phyloP scores from a whole-genome alignment of 768 basidiomycete genomes.

The Leccinum incarnatum region DNA sequence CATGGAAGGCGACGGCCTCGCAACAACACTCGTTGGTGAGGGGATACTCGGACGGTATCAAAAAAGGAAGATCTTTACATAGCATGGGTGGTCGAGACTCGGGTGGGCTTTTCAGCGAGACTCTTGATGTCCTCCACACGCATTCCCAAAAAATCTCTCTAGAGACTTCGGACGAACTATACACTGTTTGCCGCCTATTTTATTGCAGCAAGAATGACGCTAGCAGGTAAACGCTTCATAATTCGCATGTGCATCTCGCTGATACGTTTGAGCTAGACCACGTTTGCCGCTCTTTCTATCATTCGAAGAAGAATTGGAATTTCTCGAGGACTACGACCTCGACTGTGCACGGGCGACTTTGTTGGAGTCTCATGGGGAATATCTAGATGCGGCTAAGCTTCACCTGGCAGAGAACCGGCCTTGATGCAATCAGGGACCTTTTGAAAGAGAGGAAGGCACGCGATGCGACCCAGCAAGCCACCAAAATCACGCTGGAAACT shows the following conservation, averaged over 20 bases:
- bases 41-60: conserved; percentile 38
- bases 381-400: conserved; percentile 50
- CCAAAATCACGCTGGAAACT: conserved; percentile 38
- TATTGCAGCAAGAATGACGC: conserved; percentile 37
- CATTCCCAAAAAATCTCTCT: conserved; percentile 33
- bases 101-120: conserved; percentile 49
- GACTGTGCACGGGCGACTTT: conserved; percentile 47
- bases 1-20: conserved; percentile 8
- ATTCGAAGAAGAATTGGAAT: conserved; percentile 53
- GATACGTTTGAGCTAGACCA: conserved; percentile 34
- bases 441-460: conserved; percentile 32
- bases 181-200: conserved; percentile 42
- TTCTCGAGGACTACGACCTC: conserved; percentile 52
- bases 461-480: conserved; percentile 34
- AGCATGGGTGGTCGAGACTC: too few species aligned
- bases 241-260: neutral
- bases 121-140: conserved; percentile 42
- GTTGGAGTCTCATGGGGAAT: conserved; percentile 41
- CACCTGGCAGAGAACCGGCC: conserved; percentile 46
- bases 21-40: conserved; percentile 20
- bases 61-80: too few species aligned
- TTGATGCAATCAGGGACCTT: conserved; percentile 48
- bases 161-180: conserved; percentile 36
- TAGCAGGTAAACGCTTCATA: conserved; percentile 15
- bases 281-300: conserved; percentile 48